A percentile compares a stretch with the other conserved stretches of the same genome.
phyloP scores from a whole-genome alignment of 75 land plant species.

The Selaginella tamariscina region DNA sequence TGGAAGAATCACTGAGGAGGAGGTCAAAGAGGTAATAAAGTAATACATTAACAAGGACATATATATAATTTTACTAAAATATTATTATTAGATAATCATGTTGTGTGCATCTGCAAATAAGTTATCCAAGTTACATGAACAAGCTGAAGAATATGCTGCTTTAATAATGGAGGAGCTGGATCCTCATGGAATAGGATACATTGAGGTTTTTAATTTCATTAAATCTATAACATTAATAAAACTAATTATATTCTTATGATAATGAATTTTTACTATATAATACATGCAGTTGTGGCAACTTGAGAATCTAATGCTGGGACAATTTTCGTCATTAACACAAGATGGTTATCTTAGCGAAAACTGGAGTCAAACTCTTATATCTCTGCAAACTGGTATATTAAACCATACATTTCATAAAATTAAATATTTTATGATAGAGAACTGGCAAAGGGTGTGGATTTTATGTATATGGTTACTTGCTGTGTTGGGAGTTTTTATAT shows the following conservation, averaged over 20 bases:
- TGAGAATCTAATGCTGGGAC: neutral
- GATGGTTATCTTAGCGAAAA: conserved; percentile 10
- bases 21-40: conserved; percentile 13
- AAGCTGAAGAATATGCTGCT: conserved; percentile 13
- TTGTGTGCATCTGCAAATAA: conserved; percentile 3
- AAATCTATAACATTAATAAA: neutral
- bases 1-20: conserved; percentile 6
- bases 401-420: neutral
- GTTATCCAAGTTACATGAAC: neutral
- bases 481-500: neutral
- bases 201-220: neutral
- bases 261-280: too few relatives aligned
- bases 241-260: too few relatives aligned
- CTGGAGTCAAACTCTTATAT: conserved; percentile 1
- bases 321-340: neutral
- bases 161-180: conserved; percentile 6
- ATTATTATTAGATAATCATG: neutral
- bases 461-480: neutral
- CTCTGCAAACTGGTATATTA: neutral
- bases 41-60: too few relatives aligned
- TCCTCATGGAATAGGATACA: neutral
- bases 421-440: neutral
- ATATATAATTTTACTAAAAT: too few relatives aligned
- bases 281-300: conserved; percentile 11
- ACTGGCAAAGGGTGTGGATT: neutral